Percentiles rank a stretch among this genome's conserved stretches.
phyloP scores from a whole-genome alignment of 1,139 yeast genomes.

The Pneumocystis murina region DNA sequence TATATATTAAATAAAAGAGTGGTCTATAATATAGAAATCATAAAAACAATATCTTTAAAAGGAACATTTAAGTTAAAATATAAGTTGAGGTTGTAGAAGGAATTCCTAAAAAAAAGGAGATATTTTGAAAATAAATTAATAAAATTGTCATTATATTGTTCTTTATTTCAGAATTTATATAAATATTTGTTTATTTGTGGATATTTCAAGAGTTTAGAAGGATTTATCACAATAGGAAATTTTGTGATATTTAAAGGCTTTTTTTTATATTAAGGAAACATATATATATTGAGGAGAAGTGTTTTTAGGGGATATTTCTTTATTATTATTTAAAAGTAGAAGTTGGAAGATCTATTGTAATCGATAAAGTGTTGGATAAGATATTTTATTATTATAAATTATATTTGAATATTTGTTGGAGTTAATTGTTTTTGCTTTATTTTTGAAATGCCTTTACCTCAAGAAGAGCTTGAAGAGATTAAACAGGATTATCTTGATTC shows the following conservation, averaged over 20 bases:
- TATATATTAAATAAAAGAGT: too few species aligned
- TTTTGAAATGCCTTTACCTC: background rate
- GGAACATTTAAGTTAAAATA: too few species aligned
- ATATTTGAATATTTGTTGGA: background rate
- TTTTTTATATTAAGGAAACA: background rate
- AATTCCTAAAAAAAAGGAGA: too few species aligned
- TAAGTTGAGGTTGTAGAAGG: too few species aligned
- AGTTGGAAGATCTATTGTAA: background rate
- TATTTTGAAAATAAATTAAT: too few species aligned
- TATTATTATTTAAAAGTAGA: background rate
- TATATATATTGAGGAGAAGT: background rate
- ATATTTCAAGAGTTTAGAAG: too few species aligned
- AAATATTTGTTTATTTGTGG: too few species aligned
- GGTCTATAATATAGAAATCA: too few species aligned
- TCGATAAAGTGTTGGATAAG: background rate
- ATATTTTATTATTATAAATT: background rate
- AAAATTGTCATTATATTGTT: too few species aligned
- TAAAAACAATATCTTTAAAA: too few species aligned
- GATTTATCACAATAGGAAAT: background rate
- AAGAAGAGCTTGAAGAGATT: conserved; percentile 25
- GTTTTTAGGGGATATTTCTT: background rate
- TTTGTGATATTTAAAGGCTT: background rate
- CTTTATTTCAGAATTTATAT: too few species aligned
- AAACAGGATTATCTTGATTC: conserved; percentile 54
- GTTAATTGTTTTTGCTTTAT: background rate